Evolutionary conservation across 2,329 filamentous ascomycete genomes (phyloP), one percentile per base, ranked within the genome.

Genomic region (Colletotrichum sp.): DNA sequence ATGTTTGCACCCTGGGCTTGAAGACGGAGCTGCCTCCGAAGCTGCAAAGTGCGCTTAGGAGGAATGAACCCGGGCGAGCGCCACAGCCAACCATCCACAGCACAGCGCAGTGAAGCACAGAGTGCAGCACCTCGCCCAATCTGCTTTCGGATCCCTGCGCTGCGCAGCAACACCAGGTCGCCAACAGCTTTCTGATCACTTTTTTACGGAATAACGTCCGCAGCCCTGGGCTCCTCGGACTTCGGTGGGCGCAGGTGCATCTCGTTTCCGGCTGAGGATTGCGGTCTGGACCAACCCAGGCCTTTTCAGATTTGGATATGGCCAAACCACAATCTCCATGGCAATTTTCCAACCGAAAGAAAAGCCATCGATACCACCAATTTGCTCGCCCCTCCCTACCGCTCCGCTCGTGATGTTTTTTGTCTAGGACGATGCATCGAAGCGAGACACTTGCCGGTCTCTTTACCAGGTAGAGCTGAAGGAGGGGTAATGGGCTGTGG

Each of bases 1-100:
- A 64, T 69, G 48, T 64, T 68, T 73, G 70, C 68, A 75, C 64
- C 70, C 70, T 76, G 70, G 39, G 22, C 18, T 26, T 44, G 34
- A 39, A n/a, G 30, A 18, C 74, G 74, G 74, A 76, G 71, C 74
- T 76, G 65, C 71, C 74, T 76, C 74, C 74, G 74, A 69, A 73
- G 39, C 39, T 30, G 55, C 55, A 59, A 22, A 24, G n/a, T 48
- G 22, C 57, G 9, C 39, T 28, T 60, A 52, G 44, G 16, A 24
- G 68, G 60, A 66, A 52, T 72, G 36, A 28, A 28, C 6, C 22
- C 28, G n/a, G 52, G 52, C 57, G 6, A 63, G 68, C 24, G 22
- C 34, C 39, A 55, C 22, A 39, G 32, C 30, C 30, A 32, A 62
- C 32, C 39, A 39, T n/a, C 32, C n/a, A 26, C 64, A 28, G n/a